Evolutionary conservation across 1,284 basidiomycete genomes (phyloP).

Genomic region (Puccinia coronata): DNA sequence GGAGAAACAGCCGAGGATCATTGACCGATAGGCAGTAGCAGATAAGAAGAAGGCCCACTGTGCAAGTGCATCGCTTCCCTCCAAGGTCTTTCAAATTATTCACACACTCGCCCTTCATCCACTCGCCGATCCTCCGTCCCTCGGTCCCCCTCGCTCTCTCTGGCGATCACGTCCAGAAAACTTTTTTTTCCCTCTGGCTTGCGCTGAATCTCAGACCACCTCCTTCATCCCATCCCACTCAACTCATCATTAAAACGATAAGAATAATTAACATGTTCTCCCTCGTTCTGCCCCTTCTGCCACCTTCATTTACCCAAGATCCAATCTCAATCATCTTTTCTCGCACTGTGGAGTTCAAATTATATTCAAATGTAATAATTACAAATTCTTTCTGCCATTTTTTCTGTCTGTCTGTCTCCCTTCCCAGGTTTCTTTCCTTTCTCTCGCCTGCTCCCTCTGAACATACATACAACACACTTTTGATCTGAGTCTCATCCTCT

Average conservation of each 20-base stretch:
- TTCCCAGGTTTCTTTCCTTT: not conserved
- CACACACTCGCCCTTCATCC: no score
- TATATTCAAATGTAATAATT: slow-evolving; percentile 24
- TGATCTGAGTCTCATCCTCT: no score
- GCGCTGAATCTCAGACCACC: not conserved
- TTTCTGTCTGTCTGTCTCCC: not conserved
- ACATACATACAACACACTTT: not conserved
- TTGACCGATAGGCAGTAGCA: not conserved
- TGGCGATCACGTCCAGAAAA: not conserved
- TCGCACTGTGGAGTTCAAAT: not conserved
- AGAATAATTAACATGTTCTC: not conserved
- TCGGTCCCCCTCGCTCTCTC: slow-evolving; percentile 12
- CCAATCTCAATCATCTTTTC: no score
- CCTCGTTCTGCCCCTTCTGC: not conserved
- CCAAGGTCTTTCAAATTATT: not conserved
- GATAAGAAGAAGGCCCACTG: not conserved
- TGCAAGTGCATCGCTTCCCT: slow-evolving; percentile 1
- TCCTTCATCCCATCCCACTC: no score
- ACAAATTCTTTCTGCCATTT: no score
- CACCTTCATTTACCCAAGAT: not conserved
- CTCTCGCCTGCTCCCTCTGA: not conserved
- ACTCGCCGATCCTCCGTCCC: slow-evolving; percentile 17
- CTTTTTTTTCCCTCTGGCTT: no score
- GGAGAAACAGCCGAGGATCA: slow-evolving; percentile 5
- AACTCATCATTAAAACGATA: no score